Evolutionary conservation across 306 rosid genomes (phyloP), one percentile per base, ranked within the genome.

Genomic region (Hippophae rhamnoides): DNA sequence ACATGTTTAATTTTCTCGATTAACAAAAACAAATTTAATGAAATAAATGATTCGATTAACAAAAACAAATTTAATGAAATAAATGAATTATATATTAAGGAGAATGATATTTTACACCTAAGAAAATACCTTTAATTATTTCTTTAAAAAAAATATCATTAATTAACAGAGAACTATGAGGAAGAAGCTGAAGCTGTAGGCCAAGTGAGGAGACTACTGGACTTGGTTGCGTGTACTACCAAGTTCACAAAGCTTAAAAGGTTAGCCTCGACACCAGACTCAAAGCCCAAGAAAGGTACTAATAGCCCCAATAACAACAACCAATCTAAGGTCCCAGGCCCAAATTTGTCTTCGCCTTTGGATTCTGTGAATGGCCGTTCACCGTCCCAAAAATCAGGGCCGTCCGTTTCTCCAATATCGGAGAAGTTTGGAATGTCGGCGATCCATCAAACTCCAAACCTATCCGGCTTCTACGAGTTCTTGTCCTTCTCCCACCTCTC

Each of bases 381-480:
- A 56, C 74, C 68, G 67, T 70, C 78, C 1, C 69, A 79, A 62
- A 41, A 61, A 47, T 56, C 86, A 38, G 83, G 72, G 13, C 67
- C 49, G 43, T 49, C 74, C 0, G 66, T 72, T 0, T 79, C 89
- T 45, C 73, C 82, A 67, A 79, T 90, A 12, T 76, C 98, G 54
- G 96, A 92, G 43, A 71, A 64, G 49, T 69, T 81, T 12, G 98
- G 95, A 5, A 87, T 85, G 98, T 80, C 77, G 54, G 93, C 98
- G 25, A 85, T 92, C 62, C 98, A 92, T 47, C 86, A 96, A 1
- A 80, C 95, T 68, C 96, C 98, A 44, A 92, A 83, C 72, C 84
- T 92, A 31, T 83, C 98, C 26, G 89, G 87, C 58, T 92, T 92
- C 79, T 92, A 87, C 52, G 98, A 92, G 48, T 92, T 92, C 79